Evolutionary conservation across 257 asterid genomes (phyloP).

Genomic region (Salvia miltiorrhiza): DNA sequence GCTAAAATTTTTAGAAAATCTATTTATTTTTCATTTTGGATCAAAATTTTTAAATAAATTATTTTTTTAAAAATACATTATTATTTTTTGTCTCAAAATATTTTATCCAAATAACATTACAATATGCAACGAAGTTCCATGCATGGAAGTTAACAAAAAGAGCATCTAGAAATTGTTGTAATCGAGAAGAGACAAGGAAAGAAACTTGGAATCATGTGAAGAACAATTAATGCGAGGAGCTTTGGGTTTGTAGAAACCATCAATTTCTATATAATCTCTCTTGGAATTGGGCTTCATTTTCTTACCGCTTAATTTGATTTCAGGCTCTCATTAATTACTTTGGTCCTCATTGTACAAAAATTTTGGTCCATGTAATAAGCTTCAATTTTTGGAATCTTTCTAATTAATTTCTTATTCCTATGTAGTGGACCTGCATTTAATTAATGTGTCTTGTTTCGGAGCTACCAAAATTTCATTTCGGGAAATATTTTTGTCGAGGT

Average conservation of each 20-base stretch:
- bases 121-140: too few relatives aligned
- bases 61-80: too few relatives aligned
- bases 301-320: constrained; percentile 12
- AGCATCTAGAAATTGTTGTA: constrained; percentile 18
- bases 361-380: constrained; percentile 32
- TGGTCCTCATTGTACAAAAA: constrained; percentile 21
- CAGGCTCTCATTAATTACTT: constrained; percentile 28
- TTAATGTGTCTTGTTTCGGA: constrained; percentile 24
- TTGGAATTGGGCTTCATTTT: constrained; percentile 24
- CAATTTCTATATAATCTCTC: constrained; percentile 25
- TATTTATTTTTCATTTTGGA: too few relatives aligned
- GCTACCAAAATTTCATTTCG: constrained; percentile 2
- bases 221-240: constrained; percentile 38
- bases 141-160: constrained; percentile 18
- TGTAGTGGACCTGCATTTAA: constrained; percentile 23
- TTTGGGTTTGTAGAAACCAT: constrained; percentile 32
- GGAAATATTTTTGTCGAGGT: too few relatives aligned
- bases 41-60: too few relatives aligned
- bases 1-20: too few relatives aligned
- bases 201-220: constrained; percentile 39
- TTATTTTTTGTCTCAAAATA: too few relatives aligned
- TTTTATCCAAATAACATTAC: too few relatives aligned
- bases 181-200: constrained; percentile 36
- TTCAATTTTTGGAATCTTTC: constrained; percentile 24
- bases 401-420: constrained; percentile 20